Evolutionary conservation across 1,284 basidiomycete species (phyloP).

Genomic region (Cryptococcus neoformans): DNA sequence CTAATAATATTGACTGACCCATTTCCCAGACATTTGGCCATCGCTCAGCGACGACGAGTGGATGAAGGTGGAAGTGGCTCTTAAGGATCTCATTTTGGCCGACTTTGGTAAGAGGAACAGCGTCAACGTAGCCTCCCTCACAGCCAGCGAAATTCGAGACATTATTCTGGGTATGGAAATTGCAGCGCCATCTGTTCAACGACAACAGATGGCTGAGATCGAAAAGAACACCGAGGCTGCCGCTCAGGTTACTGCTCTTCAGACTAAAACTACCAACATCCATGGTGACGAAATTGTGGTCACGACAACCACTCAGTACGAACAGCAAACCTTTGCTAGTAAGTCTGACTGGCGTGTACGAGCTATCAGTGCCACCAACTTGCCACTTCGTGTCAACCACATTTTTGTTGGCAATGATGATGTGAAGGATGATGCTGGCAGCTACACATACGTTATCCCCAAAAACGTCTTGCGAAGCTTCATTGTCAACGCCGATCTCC

Average conservation of each 20-base stretch:
- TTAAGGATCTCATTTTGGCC: conserved; percentile 88
- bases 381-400: conserved; percentile 93
- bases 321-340: conserved; percentile 94
- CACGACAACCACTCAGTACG: conserved; percentile 96
- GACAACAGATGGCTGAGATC: conserved; percentile 99
- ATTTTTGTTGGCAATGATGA: conserved; percentile 98
- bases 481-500: conserved; percentile 87
- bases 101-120: conserved; percentile 99
- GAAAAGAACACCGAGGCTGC: conserved; percentile 90
- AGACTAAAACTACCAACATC: conserved; percentile 97
- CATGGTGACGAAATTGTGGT: conserved; percentile 91
- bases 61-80: conserved; percentile 99
- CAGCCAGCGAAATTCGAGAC: conserved; percentile 92
- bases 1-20: conserved; percentile 11
- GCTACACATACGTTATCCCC: conserved; percentile 91
- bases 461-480: conserved; percentile 97
- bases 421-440: conserved; percentile 93
- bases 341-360: conserved; percentile 99
- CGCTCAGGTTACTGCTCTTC: conserved; percentile 91
- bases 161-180: conserved; percentile 82
- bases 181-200: conserved; percentile 62
- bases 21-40: conserved; percentile 78
- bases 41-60: conserved; percentile 93
- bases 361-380: conserved; percentile 92
- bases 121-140: conserved; percentile 97